Percentiles rank a stretch among this genome's conserved stretches.
Conservation (phyloP, 1,284 basidiomycete species). For the Chondrostereum purpureum region DNA sequence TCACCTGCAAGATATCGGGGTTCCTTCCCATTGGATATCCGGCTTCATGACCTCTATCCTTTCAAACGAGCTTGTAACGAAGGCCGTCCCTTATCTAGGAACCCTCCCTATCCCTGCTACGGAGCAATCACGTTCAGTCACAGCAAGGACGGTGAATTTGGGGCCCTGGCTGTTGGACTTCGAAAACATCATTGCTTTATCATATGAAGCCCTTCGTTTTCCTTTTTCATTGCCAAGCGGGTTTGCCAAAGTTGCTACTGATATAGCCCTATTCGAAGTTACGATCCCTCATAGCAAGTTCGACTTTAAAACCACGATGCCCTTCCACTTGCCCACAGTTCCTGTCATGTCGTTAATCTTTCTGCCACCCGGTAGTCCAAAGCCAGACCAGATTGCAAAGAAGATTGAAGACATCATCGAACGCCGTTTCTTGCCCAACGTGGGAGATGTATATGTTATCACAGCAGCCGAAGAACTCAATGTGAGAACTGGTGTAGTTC, state of each 20-base stretch:
- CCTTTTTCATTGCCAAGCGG: constrained; percentile 19
- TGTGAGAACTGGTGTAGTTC: not conserved
- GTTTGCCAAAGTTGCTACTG: constrained; percentile 18
- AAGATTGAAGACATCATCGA: constrained; percentile 6
- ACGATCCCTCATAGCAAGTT: not conserved
- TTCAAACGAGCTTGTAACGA: constrained; percentile 20
- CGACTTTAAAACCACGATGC: not conserved
- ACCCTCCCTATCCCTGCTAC: constrained; percentile 23
- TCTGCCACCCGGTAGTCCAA: not conserved
- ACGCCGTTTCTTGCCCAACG: not conserved
- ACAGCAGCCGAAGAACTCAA: constrained; percentile 1
- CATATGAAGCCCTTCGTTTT: constrained; percentile 24
- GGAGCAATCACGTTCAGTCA: constrained; percentile 17
- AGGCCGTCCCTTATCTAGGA: constrained; percentile 20
- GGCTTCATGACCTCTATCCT: constrained; percentile 26
- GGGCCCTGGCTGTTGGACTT: constrained; percentile 29
- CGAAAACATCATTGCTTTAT: constrained; percentile 23
- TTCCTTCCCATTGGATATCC: constrained; percentile 29
- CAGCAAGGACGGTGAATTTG: constrained; percentile 20
- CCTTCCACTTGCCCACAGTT: not conserved
- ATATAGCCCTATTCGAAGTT: constrained; percentile 26
- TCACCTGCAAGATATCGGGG: constrained; percentile 28
- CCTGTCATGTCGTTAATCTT: not conserved
- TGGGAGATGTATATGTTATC: constrained; percentile 5
- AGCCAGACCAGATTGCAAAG: not conserved